Base-by-base conservation (phyloP, 768 basidiomycete species). In the Amanita fuliginea region DNA sequence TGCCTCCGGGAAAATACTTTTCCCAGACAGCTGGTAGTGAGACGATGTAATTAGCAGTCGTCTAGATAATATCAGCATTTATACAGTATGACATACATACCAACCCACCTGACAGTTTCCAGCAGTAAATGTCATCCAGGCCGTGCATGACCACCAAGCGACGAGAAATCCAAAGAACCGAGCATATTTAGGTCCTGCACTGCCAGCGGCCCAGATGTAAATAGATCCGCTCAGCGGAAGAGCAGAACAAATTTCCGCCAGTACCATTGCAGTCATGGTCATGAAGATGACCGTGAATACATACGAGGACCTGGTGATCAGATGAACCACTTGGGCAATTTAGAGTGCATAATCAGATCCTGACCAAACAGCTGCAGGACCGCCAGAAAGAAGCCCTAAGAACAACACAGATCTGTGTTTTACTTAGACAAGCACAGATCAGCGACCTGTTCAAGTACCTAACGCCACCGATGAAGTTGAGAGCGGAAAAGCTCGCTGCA, bases 51-150 rank as follows among this genome's bases (percentile, higher is more conserved):
- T 95, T 92, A 40, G 91, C 87, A 1, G 90, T 83, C 2, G 85
- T 84, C 86, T 93, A 60, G 22, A 34, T 40, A 39, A 36, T 13
- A 19, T 36, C 22, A 24, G 6, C 46, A 28, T 50, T 7, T n/a
- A 51, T 16, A 30, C 30, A 19, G 14, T 22, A 9, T 44, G 51
- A n/a, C 21, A 32, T 6, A 21, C 13, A 8, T 18, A 5, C 1
- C 11, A 3, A 52, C 75, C 32, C 40, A 84, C 91, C 69, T 92
- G 89, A 51, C 86, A 90, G 59, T 90, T 93, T 22, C 85, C 79
- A 7, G 92, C 92, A 35, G 81, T 74, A 57, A 93, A 95, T 0
- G 92, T 94, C 78, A 91, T 91, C 92, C 92, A 95, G n/a, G 91
- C 92, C 1, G 90, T 92, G 51, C 82, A 83, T 11, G 87, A 73